phyloP scores from a whole-genome alignment of 306 rosid species.

The Pyrus communis region DNA sequence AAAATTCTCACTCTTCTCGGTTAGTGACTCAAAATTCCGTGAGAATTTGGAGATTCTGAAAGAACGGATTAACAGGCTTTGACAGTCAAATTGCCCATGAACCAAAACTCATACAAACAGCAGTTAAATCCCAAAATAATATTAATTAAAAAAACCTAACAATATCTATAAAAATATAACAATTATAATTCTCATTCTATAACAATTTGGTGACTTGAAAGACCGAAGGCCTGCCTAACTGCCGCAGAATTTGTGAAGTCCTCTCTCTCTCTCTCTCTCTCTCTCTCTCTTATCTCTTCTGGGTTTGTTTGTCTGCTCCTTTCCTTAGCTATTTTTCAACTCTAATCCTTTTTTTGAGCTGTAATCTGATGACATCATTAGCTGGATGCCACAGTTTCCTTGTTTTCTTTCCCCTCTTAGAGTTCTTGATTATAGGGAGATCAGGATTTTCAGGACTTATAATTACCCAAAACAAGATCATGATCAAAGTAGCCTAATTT shows the following conservation, averaged over 20 bases:
- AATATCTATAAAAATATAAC: neutral
- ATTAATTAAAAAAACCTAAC: neutral
- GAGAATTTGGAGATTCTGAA: neutral
- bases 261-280: neutral
- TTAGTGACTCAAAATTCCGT: neutral
- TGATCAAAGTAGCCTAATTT: neutral
- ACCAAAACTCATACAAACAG: neutral
- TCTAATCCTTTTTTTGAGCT: neutral
- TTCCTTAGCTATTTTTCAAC: neutral
- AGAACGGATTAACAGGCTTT: neutral
- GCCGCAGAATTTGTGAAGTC: conserved; percentile 4
- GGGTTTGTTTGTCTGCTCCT: neutral
- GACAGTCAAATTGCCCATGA: neutral
- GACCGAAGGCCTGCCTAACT: neutral
- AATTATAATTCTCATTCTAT: neutral
- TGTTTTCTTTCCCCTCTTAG: neutral
- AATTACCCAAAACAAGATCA: neutral
- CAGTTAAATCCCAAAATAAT: neutral
- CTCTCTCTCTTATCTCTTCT: neutral
- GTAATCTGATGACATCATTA: neutral
- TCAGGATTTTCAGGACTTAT: conserved; percentile 7
- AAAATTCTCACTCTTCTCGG: neutral
- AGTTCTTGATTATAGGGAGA: neutral
- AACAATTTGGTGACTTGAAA: neutral
- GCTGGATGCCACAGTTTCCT: neutral